phyloP scores from a whole-genome alignment of 1,284 basidiomycete genomes.

The Sporisorium sorghi region DNA sequence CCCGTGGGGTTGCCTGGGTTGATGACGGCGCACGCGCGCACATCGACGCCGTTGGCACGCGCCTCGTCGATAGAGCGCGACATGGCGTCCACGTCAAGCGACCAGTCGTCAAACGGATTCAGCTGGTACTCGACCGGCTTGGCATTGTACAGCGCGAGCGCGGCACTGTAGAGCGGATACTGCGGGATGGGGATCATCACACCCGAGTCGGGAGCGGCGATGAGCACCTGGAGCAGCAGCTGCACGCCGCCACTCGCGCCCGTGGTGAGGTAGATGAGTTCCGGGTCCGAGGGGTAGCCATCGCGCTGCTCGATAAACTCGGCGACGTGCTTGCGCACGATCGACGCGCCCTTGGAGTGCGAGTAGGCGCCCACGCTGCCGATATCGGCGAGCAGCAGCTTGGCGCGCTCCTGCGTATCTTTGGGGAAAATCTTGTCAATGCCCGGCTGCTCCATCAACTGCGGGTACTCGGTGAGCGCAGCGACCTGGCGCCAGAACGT shows the following conservation, averaged over 20 bases:
- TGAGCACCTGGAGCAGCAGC: constrained; percentile 84
- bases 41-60: constrained; percentile 73
- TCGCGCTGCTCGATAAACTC: constrained; percentile 79
- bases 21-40: constrained; percentile 65
- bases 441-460: constrained; percentile 81
- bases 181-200: constrained; percentile 97
- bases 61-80: constrained; percentile 78
- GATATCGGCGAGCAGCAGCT: constrained; percentile 83
- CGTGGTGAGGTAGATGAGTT: constrained; percentile 90
- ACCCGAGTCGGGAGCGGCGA: constrained; percentile 76
- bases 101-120: constrained; percentile 85
- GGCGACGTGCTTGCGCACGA: constrained; percentile 88
- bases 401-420: constrained; percentile 86
- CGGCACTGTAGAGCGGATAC: constrained; percentile 96
- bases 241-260: constrained; percentile 94
- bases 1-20: constrained; percentile 69
- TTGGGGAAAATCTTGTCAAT: constrained; percentile 78
- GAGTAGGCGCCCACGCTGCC: constrained; percentile 96
- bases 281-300: constrained; percentile 80
- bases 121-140: constrained; percentile 89
- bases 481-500: constrained; percentile 93
- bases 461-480: constrained; percentile 91
- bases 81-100: constrained; percentile 81
- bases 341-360: constrained; percentile 90
- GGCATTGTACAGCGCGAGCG: constrained; percentile 85